Evolutionary conservation across 192 early-diverging fungal genomes (phyloP).

Genomic region (Backusella mclennaniae): DNA sequence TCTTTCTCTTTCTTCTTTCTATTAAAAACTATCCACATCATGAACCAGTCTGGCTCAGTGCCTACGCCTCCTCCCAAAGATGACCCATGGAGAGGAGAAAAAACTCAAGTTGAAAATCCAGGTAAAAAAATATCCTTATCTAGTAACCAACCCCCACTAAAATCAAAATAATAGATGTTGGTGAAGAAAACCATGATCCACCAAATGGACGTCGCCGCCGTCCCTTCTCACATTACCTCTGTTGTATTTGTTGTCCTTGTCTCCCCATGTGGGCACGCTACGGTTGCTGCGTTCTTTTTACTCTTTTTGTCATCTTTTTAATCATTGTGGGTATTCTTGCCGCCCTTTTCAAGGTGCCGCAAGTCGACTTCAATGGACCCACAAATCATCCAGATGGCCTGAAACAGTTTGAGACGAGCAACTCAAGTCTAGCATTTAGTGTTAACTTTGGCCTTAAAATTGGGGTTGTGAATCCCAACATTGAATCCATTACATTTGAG

Average conservation of each 20-base stretch:
- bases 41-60: background rate
- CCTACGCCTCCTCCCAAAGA: background rate
- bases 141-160: background rate
- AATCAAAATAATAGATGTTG: background rate
- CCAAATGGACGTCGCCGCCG: background rate
- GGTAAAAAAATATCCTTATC: background rate
- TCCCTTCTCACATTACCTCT: slow-evolving; percentile 4
- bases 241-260: slow-evolving; percentile 27
- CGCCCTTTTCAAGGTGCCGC: slow-evolving; percentile 32
- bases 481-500: slow-evolving; percentile 26
- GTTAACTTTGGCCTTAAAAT: slow-evolving; percentile 28
- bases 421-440: background rate
- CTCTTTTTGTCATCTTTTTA: slow-evolving; percentile 6
- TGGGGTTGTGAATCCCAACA: slow-evolving; percentile 29
- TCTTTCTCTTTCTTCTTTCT: background rate
- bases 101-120: background rate
- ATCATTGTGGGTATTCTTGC: slow-evolving; percentile 25
- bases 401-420: slow-evolving; percentile 6
- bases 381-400: slow-evolving; percentile 8
- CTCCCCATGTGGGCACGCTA: slow-evolving; percentile 28
- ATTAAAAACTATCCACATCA: background rate
- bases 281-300: slow-evolving; percentile 13
- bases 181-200: background rate
- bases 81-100: background rate
- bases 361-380: slow-evolving; percentile 27